Evolutionary conservation across 257 asterid species (phyloP).

Genomic region (Scutellaria barbata): DNA sequence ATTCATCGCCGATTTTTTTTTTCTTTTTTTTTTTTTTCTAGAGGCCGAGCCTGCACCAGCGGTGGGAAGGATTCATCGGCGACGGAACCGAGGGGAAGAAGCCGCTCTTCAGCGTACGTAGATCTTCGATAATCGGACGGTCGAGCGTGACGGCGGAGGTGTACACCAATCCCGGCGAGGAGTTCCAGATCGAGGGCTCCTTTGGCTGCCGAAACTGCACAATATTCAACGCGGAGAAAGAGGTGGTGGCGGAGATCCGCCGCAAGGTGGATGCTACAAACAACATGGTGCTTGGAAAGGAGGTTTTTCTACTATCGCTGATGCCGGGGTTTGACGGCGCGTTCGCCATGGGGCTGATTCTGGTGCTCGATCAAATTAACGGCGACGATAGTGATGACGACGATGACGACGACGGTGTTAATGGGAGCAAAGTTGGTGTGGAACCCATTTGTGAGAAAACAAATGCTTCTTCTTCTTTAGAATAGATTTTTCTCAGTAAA

Average conservation of each 20-base stretch:
- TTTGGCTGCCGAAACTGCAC: conserved; percentile 63
- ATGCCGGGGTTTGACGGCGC: conserved; percentile 68
- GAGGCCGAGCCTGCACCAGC: conserved; percentile 73
- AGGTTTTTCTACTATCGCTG: conserved; percentile 50
- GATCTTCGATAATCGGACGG: conserved; percentile 73
- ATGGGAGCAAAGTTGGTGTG: conserved; percentile 44
- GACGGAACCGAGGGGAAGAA: conserved; percentile 58
- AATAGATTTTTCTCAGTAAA: neutral
- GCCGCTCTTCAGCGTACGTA: conserved; percentile 68
- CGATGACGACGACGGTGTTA: conserved; percentile 29
- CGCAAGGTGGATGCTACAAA: conserved; percentile 63
- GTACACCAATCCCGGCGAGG: conserved; percentile 49
- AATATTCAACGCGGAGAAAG: conserved; percentile 48
- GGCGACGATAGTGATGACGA: conserved; percentile 42
- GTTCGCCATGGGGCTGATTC: conserved; percentile 67
- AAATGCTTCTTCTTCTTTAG: conserved; percentile 24
- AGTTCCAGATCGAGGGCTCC: conserved; percentile 69
- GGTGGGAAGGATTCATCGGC: conserved; percentile 79
- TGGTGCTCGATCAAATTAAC: conserved; percentile 60
- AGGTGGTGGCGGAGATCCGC: conserved; percentile 62
- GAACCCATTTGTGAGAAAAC: conserved; percentile 47
- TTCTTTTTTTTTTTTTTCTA: conserved; percentile 13
- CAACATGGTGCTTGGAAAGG: conserved; percentile 64
- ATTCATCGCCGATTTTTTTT: neutral
- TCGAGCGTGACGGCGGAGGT: conserved; percentile 60